Evolutionary conservation across 331 rosid species (phyloP), one percentile per base, ranked within the genome.

Genomic region (Prunus yedoensis): DNA sequence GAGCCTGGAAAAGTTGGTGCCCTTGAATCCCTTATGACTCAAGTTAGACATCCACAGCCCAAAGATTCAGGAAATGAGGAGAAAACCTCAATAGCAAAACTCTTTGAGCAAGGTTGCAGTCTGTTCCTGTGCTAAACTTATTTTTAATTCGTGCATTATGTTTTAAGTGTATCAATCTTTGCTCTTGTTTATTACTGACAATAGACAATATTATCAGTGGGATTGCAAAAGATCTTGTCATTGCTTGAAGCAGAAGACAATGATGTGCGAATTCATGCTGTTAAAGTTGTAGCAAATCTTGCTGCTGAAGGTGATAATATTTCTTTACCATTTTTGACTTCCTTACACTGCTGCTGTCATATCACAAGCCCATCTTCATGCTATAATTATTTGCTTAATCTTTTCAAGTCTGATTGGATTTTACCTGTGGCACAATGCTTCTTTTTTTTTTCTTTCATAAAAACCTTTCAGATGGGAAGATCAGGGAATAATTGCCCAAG

Each of bases 201-300:
- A 52, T 13, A 71, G 2, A 27, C 25, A 18, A 12, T 77, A 28
- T 47, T n/a, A 10, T 21, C 84, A 95, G 99, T 95, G 89, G 99
- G 99, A 83, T 89, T 95, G 90, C 98, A 95, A 71, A 92, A 89
- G 88, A 95, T 95, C 81, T 84, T 95, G 85, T 95, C 99, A 53
- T 88, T 95, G 87, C 97, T 95, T 78, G 99, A 92, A 89, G 89
- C 99, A 2, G 98, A 91, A 78, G 99, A 95, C 83, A 87, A 91
- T 58, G 99, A 91, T 80, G 98, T 95, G 70, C 87, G 94, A 75
- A 87, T 95, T 64, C 97, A 95, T 77, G 99, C 99, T 79, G 98
- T 95, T 83, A 92, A 95, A 92, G 98, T 92, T 27, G 99, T 95
- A 46, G 98, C 99, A 78, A 95, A 95, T 91, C 94, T 95, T 69